Base-by-base conservation (phyloP, 257 asterid species). In the Misopates orontium region DNA sequence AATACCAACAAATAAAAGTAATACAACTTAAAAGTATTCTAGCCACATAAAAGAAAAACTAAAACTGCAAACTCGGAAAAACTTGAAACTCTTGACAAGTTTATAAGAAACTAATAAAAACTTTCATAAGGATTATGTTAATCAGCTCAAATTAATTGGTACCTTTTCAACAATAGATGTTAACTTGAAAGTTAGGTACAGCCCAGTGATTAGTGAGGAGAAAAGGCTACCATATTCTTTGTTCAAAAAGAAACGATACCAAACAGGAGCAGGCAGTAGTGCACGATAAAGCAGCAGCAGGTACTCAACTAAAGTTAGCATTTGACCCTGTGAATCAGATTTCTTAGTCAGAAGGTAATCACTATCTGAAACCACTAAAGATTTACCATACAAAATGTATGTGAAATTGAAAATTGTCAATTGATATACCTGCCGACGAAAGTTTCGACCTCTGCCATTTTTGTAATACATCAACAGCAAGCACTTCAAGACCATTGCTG, bases 111-210 rank as follows among this genome's bases (percentile, higher is more conserved):
- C 56, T 28, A 58, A n/a, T 10, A 53, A 75, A 42, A 64, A 15
- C 19, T 59, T 49, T 14, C 47, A 57, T 56, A 31, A 28, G 40
- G 17, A 50, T 23, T 20, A 56, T n/a, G 39, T 23, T 57, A 69
- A 21, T 62, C 36, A 42, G 52, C 66, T 45, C 16, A 68, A 62
- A 52, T 8, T 25, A 48, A 21, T 28, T 15, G 17, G 17, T 80
- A 91, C 98, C 96, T 91, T 91, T 82, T 91, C 98, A 40, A 91
- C 94, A 49, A 91, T 81, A 66, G 98, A 91, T 21, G 96, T 91
- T 66, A 91, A 94, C 83, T 91, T 91, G 81, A 91, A 88, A 50
- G 98, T 91, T 67, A 88, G 70, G 77, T 91, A 91, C 64, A 91
- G 73, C 70, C 98, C 96, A 8, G 98, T 91, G 78, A 82, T 83